Conservation (phyloP, 495 filamentous ascomycete genomes). For the Penicillium daleae region DNA sequence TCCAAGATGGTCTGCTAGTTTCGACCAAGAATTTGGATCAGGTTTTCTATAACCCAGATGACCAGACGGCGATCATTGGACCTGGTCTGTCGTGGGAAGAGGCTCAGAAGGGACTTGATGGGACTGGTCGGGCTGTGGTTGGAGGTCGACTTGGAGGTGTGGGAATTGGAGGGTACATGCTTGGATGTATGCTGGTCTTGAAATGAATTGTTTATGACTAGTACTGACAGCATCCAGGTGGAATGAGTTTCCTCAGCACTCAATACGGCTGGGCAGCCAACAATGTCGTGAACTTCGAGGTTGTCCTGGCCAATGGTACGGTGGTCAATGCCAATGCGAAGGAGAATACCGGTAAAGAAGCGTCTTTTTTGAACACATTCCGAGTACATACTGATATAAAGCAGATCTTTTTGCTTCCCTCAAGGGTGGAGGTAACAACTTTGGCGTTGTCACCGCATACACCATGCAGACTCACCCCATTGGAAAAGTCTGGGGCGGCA, state of each 20-base stretch:
- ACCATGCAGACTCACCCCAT: slow-evolving; percentile 50
- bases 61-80: slow-evolving; percentile 44
- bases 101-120: slow-evolving; percentile 38
- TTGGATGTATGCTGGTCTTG: slow-evolving; percentile 42
- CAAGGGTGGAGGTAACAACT: slow-evolving; percentile 62
- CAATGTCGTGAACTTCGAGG: slow-evolving; percentile 56
- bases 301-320: slow-evolving; percentile 59
- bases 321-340: slow-evolving; percentile 51
- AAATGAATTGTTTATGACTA: not conserved
- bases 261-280: slow-evolving; percentile 62
- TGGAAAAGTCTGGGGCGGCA: slow-evolving; percentile 56
- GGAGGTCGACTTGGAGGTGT: slow-evolving; percentile 44
- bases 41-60: slow-evolving; percentile 38
- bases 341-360: slow-evolving; percentile 39
- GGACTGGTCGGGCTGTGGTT: slow-evolving; percentile 41
- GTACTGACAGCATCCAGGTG: slow-evolving; percentile 32
- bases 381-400: slow-evolving; percentile 14
- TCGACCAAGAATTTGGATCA: slow-evolving; percentile 44
- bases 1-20: slow-evolving; percentile 44
- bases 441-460: slow-evolving; percentile 64
- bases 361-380: not conserved
- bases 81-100: slow-evolving; percentile 48
- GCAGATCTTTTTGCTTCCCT: slow-evolving; percentile 60
- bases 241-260: slow-evolving; percentile 55
- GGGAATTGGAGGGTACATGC: slow-evolving; percentile 46